phyloP scores from a whole-genome alignment of 805 yeast genomes.

The Spathaspora girioi region DNA sequence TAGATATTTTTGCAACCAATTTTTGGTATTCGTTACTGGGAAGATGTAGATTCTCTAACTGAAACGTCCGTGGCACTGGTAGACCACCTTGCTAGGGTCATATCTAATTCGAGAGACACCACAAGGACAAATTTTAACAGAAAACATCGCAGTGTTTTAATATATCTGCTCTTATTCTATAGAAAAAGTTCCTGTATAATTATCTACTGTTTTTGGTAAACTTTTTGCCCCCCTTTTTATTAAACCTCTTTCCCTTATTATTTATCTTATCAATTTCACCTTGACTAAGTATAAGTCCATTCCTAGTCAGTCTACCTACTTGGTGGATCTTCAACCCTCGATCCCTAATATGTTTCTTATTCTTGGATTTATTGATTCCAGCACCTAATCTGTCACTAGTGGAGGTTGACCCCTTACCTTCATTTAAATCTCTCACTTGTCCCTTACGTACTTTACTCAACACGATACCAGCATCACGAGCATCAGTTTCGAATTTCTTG shows the following conservation, averaged over 20 bases:
- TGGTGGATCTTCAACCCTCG: conserved; percentile 75
- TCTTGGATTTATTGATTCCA: conserved; percentile 24
- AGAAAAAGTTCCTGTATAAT: neutral
- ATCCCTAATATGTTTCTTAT: conserved; percentile 48
- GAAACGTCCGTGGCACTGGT: too few species aligned
- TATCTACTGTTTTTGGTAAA: neutral
- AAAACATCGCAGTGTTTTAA: too few species aligned
- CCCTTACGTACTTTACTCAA: conserved; percentile 69
- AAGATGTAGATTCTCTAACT: too few species aligned
- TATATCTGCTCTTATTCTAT: too few species aligned
- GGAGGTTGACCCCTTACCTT: conserved; percentile 52
- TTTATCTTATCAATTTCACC: conserved; percentile 55
- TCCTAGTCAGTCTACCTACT: conserved; percentile 73
- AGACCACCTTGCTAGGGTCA: too few species aligned
- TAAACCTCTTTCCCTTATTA: conserved; percentile 4
- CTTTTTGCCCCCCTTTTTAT: conserved; percentile 2
- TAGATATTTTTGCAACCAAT: too few species aligned
- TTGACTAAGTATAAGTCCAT: conserved; percentile 71
- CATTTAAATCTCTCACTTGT: conserved; percentile 52
- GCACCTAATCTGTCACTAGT: conserved; percentile 51
- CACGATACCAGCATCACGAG: conserved; percentile 88
- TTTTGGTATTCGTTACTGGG: too few species aligned
- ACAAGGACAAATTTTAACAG: too few species aligned
- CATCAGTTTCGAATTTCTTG: conserved; percentile 64
- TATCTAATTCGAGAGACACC: too few species aligned